Conservation (phyloP, 768 basidiomycete genomes). For the Pisolithus albus region DNA sequence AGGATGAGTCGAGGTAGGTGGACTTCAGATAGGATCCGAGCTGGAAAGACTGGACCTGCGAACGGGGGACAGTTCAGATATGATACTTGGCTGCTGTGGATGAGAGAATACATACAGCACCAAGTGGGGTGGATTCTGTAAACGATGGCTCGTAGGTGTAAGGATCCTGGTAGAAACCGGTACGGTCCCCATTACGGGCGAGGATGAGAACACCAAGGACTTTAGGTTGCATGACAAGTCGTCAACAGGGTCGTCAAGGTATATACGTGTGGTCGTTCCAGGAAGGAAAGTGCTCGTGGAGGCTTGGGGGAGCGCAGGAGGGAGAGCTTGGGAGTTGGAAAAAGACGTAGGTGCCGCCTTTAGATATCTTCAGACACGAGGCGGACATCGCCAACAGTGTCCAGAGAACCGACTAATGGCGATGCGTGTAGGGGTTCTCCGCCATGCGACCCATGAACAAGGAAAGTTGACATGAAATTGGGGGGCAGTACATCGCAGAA, state of each 20-base stretch:
- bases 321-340: slow-evolving; percentile 7
- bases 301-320: slow-evolving; percentile 1
- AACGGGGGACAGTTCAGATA: background rate
- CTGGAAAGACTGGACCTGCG: slow-evolving; percentile 57
- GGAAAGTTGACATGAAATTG: slow-evolving; percentile 5
- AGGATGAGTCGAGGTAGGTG: slow-evolving; percentile 59
- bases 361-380: slow-evolving; percentile 25
- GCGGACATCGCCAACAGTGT: slow-evolving; percentile 22
- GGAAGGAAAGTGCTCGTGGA: background rate
- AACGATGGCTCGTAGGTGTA: slow-evolving; percentile 53
- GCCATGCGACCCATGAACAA: slow-evolving; percentile 14
- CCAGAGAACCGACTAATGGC: slow-evolving; percentile 23
- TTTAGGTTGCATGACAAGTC: slow-evolving; percentile 15
- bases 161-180: slow-evolving; percentile 66
- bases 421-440: slow-evolving; percentile 23
- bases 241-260: slow-evolving; percentile 6
- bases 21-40: slow-evolving; percentile 57
- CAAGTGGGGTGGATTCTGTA: slow-evolving; percentile 70
- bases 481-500: slow-evolving; percentile 7
- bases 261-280: background rate
- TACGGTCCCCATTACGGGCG: slow-evolving; percentile 71
- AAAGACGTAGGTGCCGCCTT: slow-evolving; percentile 12
- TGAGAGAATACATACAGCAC: slow-evolving; percentile 43
- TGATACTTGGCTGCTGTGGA: background rate
- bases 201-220: slow-evolving; percentile 74